Evolutionary conservation across 495 filamentous ascomycete genomes (phyloP), one percentile per base, ranked within the genome.

Genomic region (Penicillium crystallinum): DNA sequence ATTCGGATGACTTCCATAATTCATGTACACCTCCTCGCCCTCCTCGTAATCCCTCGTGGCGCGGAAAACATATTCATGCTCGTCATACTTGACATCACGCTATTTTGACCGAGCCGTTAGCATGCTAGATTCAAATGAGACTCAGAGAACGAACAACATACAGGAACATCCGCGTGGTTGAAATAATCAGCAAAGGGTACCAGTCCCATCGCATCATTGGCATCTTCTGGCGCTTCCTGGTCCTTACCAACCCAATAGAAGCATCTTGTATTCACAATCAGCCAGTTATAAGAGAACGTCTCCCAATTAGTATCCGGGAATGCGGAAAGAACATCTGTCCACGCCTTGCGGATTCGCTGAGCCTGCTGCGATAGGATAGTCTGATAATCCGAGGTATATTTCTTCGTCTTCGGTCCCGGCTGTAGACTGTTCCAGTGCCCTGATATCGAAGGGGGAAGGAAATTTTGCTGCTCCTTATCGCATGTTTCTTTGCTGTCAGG

Each of bases 171-270:
- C 1, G 76, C 71, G 65, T 93, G 91, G 63, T 96, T 96, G 69
- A 95, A 90, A 51, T 91, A 85, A 70, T 96, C 91, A 3, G 89
- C 83, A 53, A 95, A 90, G 1, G 91, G 91, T 67, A 87, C 80
- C 55, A 96, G 68, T 1, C 82, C 87, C 83, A 95, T 88, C 42
- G 82, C 80, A 65, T 93, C 86, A 59, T 88, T 86, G 1, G 67
- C 71, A 22, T 74, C 67, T 23, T 71, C 61, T 0, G 81, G 77
- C 12, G 75, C 63, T 47, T 83, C 77, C 40, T 74, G 66, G 4
- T 66, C 72, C 2, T 75, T 69, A 17, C 71, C 74, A n/a, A 80
- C 70, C 70, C 81, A 87, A 62, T 87, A 92, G 62, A 96, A 91
- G 27, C 84, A 87, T 44, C 91, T 79, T 3, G 89, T 91, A 59